Evolutionary conservation across 805 yeast genomes (phyloP).

Genomic region (Candida sakaeoensis): DNA sequence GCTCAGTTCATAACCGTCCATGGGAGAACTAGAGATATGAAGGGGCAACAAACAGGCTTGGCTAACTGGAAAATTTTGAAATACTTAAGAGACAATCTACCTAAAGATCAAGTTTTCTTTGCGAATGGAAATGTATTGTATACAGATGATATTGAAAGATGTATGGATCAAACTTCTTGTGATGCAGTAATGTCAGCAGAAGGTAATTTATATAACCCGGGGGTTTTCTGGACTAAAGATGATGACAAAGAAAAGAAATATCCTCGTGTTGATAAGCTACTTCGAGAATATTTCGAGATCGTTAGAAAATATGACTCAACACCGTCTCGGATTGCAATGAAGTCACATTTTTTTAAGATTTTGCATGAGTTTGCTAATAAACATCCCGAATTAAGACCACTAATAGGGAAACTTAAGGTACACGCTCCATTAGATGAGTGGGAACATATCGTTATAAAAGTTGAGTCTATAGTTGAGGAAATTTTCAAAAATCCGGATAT

Average conservation of each 20-base stretch:
- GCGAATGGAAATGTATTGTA: slow-evolving; percentile 95
- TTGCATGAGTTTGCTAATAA: slow-evolving; percentile 74
- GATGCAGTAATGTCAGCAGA: slow-evolving; percentile 98
- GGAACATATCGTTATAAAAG: slow-evolving; percentile 54
- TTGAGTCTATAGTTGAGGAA: slow-evolving; percentile 62
- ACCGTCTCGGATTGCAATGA: slow-evolving; percentile 81
- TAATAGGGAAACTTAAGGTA: slow-evolving; percentile 54
- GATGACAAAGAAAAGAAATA: slow-evolving; percentile 59
- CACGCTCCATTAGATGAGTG: slow-evolving; percentile 36
- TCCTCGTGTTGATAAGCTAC: slow-evolving; percentile 80
- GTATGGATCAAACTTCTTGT: slow-evolving; percentile 59
- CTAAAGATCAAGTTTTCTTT: slow-evolving; percentile 78
- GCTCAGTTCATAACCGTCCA: slow-evolving; percentile 95
- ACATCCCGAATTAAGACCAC: slow-evolving; percentile 75
- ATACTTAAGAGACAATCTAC: slow-evolving; percentile 73
- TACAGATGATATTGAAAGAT: slow-evolving; percentile 74
- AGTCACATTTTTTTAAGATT: slow-evolving; percentile 86
- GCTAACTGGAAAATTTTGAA: slow-evolving; percentile 87
- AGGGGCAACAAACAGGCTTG: slow-evolving; percentile 92
- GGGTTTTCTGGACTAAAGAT: slow-evolving; percentile 63
- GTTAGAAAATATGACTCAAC: slow-evolving; percentile 57
- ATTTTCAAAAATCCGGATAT: slow-evolving; percentile 52
- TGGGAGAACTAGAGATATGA: slow-evolving; percentile 95
- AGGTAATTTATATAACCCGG: slow-evolving; percentile 91
- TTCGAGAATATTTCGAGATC: slow-evolving; percentile 86